Evolutionary conservation across 2,329 filamentous ascomycete genomes (phyloP).

Genomic region (Aureobasidium mangrovei): DNA sequence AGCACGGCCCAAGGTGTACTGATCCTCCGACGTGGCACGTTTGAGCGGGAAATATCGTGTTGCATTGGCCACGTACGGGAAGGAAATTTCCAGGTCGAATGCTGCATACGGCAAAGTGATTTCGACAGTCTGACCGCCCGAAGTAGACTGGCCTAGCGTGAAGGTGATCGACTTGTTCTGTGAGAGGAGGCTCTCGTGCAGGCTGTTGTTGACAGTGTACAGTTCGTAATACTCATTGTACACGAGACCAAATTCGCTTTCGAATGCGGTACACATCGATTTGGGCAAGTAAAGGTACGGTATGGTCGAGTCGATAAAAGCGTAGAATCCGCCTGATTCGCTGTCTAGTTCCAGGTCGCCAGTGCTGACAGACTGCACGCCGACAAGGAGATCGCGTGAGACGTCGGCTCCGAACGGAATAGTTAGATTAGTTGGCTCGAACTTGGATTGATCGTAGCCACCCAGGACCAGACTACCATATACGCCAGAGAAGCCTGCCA

Average conservation of each 20-base stretch:
- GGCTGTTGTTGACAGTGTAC: slow-evolving; percentile 29
- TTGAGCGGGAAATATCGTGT: slow-evolving; percentile 29
- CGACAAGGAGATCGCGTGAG: slow-evolving; percentile 27
- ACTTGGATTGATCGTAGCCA: slow-evolving; percentile 32
- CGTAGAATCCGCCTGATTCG: slow-evolving; percentile 32
- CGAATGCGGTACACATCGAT: slow-evolving; percentile 29
- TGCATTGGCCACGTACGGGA: slow-evolving; percentile 22
- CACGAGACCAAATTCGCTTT: slow-evolving; percentile 28
- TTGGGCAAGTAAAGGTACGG: slow-evolving; percentile 56
- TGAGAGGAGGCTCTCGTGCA: slow-evolving; percentile 21
- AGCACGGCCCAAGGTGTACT: slow-evolving; percentile 29
- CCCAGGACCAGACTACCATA: slow-evolving; percentile 32
- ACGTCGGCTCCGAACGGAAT: slow-evolving; percentile 26
- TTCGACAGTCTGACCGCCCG: slow-evolving; percentile 22
- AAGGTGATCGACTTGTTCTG: slow-evolving; percentile 28
- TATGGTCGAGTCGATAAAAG: slow-evolving; percentile 55
- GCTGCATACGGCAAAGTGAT: slow-evolving; percentile 30
- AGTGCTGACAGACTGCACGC: slow-evolving; percentile 24
- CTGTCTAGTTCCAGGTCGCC: slow-evolving; percentile 14
- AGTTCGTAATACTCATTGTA: slow-evolving; percentile 23
- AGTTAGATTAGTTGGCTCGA: slow-evolving; percentile 26
- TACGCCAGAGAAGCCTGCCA: slow-evolving; percentile 22
- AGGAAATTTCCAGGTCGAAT: slow-evolving; percentile 26
- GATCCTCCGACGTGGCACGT: slow-evolving; percentile 25
- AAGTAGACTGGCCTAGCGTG: slow-evolving; percentile 20